phyloP scores from a whole-genome alignment of 805 yeast species.

The Ogataea siamensis region DNA sequence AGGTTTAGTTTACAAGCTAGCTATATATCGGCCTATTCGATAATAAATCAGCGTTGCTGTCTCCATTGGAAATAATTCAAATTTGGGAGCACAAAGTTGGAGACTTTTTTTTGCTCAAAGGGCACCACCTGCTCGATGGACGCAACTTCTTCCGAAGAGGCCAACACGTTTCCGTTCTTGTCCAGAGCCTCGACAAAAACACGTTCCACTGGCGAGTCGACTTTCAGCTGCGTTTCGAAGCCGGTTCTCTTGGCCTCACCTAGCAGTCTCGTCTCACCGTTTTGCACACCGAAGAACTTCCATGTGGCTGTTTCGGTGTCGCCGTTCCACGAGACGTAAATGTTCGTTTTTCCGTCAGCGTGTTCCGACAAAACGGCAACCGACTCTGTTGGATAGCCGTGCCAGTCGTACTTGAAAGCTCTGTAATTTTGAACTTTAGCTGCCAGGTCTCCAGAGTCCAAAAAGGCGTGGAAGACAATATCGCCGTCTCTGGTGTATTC shows the following conservation, averaged over 20 bases:
- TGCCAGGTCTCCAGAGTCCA: constrained; percentile 33
- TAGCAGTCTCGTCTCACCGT: constrained; percentile 14
- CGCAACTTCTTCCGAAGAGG: constrained; percentile 17
- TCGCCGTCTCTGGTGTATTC: constrained; percentile 33
- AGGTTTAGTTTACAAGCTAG: too few species aligned
- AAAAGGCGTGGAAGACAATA: constrained; percentile 34
- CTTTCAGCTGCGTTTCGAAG: constrained; percentile 29
- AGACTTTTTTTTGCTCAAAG: not conserved
- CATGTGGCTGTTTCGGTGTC: constrained; percentile 36
- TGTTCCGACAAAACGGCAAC: constrained; percentile 28
- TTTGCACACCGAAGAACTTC: constrained; percentile 27
- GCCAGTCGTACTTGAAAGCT: constrained; percentile 38
- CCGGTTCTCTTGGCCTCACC: constrained; percentile 29
- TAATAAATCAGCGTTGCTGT: too few species aligned
- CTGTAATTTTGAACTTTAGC: constrained; percentile 35
- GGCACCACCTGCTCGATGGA: constrained; percentile 12
- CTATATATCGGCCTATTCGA: too few species aligned
- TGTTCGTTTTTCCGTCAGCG: constrained; percentile 21
- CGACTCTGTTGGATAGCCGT: constrained; percentile 34
- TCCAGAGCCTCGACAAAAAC: constrained; percentile 23
- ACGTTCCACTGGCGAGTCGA: not conserved
- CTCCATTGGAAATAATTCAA: constrained; percentile 3
- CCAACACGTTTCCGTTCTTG: constrained; percentile 16
- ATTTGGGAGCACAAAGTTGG: not conserved
- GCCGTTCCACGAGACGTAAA: constrained; percentile 41